These are phyloP conservation scores for Saccharomyces mikatae DNA, from an alignment of 805 yeast species.

Conservation along the genomic window DNA sequence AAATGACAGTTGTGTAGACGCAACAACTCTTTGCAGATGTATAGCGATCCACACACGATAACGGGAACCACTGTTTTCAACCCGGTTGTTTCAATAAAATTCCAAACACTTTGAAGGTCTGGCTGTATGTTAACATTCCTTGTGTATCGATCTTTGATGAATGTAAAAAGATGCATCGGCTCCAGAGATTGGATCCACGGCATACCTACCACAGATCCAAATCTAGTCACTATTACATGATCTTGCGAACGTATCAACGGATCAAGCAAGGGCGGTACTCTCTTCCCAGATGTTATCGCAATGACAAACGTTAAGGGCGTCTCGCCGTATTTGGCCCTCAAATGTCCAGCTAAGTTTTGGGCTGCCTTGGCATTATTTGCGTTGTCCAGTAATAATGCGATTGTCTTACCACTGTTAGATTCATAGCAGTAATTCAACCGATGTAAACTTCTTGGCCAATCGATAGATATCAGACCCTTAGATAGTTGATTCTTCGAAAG, in stretches of 20 bases:
- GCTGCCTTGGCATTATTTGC: constrained; percentile 91
- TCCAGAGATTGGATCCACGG: constrained; percentile 72
- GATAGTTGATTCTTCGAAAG: constrained; percentile 33
- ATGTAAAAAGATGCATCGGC: constrained; percentile 18
- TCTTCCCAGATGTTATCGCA: constrained; percentile 72
- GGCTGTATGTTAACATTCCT: constrained; percentile 21
- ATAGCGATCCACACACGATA: constrained; percentile 65
- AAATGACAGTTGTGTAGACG: constrained; percentile 24
- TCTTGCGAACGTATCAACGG: constrained; percentile 47
- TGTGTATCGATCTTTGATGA: constrained; percentile 23
- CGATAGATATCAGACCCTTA: constrained; percentile 46
- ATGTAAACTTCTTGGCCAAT: constrained; percentile 90
- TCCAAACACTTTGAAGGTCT: constrained; percentile 11
- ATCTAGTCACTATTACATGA: constrained; percentile 51
- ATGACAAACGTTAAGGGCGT: constrained; percentile 45
- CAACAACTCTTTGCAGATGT: constrained; percentile 52
- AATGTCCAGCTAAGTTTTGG: constrained; percentile 50
- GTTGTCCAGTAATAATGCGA: constrained; percentile 61
- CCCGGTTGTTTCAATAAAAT: background rate
- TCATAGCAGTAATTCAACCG: constrained; percentile 28
- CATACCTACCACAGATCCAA: constrained; percentile 76
- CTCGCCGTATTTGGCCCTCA: constrained; percentile 28
- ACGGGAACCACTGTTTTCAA: constrained; percentile 23
- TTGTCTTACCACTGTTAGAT: constrained; percentile 6
- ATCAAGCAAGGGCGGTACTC: constrained; percentile 41